A percentile compares a stretch with the other conserved stretches of the same genome.
phyloP scores from a whole-genome alignment of 306 rosid genomes.

The Rosa multiflora region DNA sequence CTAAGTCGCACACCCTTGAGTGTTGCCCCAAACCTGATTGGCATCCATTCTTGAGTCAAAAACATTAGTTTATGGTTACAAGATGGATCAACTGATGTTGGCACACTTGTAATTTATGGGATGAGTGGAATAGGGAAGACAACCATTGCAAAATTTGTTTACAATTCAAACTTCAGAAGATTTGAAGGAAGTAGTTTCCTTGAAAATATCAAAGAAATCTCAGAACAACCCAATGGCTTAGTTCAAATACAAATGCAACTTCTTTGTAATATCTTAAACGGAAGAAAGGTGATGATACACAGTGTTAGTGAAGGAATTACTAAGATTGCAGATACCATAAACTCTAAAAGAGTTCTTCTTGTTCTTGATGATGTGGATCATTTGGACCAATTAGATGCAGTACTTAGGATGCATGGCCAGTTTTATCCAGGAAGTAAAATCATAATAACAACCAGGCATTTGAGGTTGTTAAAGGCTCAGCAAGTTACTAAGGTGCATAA shows the following conservation, averaged over 20 bases:
- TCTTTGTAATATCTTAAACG: not conserved
- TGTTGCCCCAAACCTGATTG: not conserved
- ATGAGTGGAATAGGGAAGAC: not conserved
- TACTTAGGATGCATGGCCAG: not conserved
- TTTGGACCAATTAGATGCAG: not conserved
- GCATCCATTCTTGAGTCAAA: not conserved
- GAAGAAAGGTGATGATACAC: not conserved
- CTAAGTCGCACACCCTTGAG: not conserved
- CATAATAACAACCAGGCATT: not conserved
- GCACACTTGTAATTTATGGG: too few relatives aligned
- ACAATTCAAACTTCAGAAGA: not conserved
- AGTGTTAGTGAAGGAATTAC: not conserved
- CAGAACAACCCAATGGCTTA: not conserved
- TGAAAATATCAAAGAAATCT: not conserved
- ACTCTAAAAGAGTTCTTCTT: not conserved
- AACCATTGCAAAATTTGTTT: not conserved
- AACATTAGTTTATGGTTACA: not conserved
- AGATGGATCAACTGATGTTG: too few relatives aligned
- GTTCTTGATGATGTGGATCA: slow-evolving; percentile 8
- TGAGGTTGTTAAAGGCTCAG: not conserved
- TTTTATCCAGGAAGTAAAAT: not conserved
- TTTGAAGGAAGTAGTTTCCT: not conserved
- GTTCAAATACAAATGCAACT: not conserved
- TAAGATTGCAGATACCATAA: not conserved
- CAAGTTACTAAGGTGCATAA: not conserved